phyloP scores from a whole-genome alignment of 176 grass and related monocot species.

The Lolium rigidum region DNA sequence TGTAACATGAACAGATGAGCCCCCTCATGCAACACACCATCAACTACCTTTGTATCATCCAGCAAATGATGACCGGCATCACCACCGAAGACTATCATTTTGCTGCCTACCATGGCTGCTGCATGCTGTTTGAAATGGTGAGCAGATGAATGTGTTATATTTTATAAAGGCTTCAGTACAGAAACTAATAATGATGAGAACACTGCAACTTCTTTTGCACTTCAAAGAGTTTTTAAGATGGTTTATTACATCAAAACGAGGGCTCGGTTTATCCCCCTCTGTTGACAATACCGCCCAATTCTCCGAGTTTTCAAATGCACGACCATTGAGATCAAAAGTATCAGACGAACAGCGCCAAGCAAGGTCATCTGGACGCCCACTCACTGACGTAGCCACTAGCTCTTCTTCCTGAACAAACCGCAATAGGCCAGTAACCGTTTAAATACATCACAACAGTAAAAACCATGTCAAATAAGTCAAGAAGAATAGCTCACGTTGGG shows the following conservation, averaged over 20 bases:
- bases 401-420: slow-evolving; percentile 73
- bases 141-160: slow-evolving; percentile 30
- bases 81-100: slow-evolving; percentile 94
- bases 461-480: slow-evolving; percentile 32
- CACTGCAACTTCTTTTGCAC: slow-evolving; percentile 2
- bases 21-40: slow-evolving; percentile 18
- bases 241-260: slow-evolving; percentile 83
- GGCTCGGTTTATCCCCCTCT: slow-evolving; percentile 69
- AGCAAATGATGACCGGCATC: slow-evolving; percentile 75
- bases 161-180: slow-evolving; percentile 38
- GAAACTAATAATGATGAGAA: slow-evolving; percentile 3
- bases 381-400: slow-evolving; percentile 65
- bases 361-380: slow-evolving; percentile 66
- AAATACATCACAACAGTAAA: not conserved
- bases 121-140: slow-evolving; percentile 72
- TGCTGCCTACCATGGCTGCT: slow-evolving; percentile 88
- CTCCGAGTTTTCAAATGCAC: slow-evolving; percentile 71
- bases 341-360: slow-evolving; percentile 65
- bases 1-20: slow-evolving; percentile 9
- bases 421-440: slow-evolving; percentile 36
- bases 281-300: slow-evolving; percentile 81
- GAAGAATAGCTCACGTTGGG: slow-evolving; percentile 62
- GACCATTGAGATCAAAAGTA: slow-evolving; percentile 65
- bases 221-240: slow-evolving; percentile 17
- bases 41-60: slow-evolving; percentile 85